These are phyloP conservation scores for Pouteria campechiana DNA, from an alignment of 179 eudicot genomes.

Conservation along the genomic window DNA sequence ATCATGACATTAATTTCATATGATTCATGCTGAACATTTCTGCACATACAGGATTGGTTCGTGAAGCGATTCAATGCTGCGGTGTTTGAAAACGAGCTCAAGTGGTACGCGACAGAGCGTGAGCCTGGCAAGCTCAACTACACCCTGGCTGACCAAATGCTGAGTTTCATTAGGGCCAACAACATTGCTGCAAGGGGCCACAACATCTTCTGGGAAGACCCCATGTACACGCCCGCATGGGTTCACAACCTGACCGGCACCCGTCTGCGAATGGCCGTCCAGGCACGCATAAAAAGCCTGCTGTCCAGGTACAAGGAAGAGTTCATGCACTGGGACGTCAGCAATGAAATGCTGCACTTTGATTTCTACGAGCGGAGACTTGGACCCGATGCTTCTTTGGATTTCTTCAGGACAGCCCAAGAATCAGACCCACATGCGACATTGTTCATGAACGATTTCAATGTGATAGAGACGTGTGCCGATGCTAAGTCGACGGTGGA, in stretches of 20 bases:
- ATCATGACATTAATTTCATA: neutral
- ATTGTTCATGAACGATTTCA: slow-evolving; percentile 81
- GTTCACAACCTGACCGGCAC: slow-evolving; percentile 38
- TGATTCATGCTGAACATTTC: neutral
- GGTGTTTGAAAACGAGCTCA: slow-evolving; percentile 89
- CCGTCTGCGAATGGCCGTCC: slow-evolving; percentile 41
- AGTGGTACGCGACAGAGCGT: slow-evolving; percentile 83
- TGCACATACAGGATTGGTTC: slow-evolving; percentile 72
- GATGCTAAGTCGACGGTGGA: slow-evolving; percentile 74
- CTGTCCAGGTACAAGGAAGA: slow-evolving; percentile 52
- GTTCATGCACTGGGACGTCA: slow-evolving; percentile 90
- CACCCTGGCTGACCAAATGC: slow-evolving; percentile 62
- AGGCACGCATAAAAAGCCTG: slow-evolving; percentile 40
- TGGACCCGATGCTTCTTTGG: slow-evolving; percentile 52
- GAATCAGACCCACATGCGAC: slow-evolving; percentile 60
- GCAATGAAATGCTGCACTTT: slow-evolving; percentile 80
- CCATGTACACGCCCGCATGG: slow-evolving; percentile 58
- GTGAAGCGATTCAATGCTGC: slow-evolving; percentile 75
- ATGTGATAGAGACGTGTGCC: slow-evolving; percentile 75
- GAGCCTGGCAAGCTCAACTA: slow-evolving; percentile 52
- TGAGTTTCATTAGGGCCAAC: slow-evolving; percentile 54
- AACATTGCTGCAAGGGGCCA: slow-evolving; percentile 69
- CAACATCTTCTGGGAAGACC: slow-evolving; percentile 94
- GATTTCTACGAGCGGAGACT: slow-evolving; percentile 65
- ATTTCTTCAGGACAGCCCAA: slow-evolving; percentile 50